Evolutionary conservation across 139 green algal genomes (phyloP), one percentile per base, ranked within the genome.

Genomic region (Micractinium conductrix): DNA sequence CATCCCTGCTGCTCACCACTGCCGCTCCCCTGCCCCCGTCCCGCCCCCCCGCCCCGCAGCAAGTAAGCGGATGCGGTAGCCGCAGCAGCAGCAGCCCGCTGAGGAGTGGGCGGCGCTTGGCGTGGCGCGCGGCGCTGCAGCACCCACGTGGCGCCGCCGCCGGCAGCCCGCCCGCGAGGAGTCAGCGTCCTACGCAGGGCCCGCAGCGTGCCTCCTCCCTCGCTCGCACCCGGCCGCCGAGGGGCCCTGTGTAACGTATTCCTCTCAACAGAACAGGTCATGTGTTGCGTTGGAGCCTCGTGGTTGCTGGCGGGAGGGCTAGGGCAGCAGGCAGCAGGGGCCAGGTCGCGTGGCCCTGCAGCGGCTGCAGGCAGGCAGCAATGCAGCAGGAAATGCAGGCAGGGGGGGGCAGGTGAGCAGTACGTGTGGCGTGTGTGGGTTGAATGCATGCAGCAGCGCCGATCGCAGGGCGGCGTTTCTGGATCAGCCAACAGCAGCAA

Each of bases 21-120:
- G 22, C 63, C 63, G 63, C 63, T 42, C 8, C 30, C 63, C 26
- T 48, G 68, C 8, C 68, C 7, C 16, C 4, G 68, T 2, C n/a
- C 53, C n/a, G n/a, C n/a, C n/a, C 7, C 35, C 9, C 7, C 37
- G 30, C 28, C 10, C 26, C n/a, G 63, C 63, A 84, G 79, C 28
- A 83, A 72, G 58, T 83, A 43, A 83, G 78, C 78, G 78, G 42
- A 33, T 26, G 60, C 78, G n/a, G n/a, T 21, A 60, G 62, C 78
- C 44, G 78, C 78, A 83, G 78, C 78, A 83, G 78, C 65, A 74
- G 78, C 73, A 75, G 69, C 69, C 38, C n/a, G 45, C 78, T 62
- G 78, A 83, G 78, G 78, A 83, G 78, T 42, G 35, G n/a, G 78
- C 30, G 28, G 43, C 62, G 30, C 38, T 1, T 44, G 48, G n/a